A percentile compares a stretch with the other conserved stretches of the same genome.
Evolutionary conservation across 2,329 filamentous ascomycete species (phyloP).

Genomic region (Penicillium sp.): DNA sequence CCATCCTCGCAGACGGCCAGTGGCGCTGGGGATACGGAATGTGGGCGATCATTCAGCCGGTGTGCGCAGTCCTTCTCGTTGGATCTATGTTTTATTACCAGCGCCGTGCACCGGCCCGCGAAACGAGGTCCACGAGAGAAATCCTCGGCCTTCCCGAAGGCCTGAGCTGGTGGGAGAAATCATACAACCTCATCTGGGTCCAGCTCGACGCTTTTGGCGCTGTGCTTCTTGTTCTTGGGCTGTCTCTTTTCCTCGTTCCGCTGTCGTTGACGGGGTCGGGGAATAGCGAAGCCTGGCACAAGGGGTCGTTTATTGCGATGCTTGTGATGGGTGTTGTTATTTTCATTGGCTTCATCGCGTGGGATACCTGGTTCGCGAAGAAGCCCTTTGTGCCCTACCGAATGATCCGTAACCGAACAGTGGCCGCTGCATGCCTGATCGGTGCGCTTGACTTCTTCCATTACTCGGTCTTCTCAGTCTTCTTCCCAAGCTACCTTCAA

Average conservation of each 20-base stretch:
- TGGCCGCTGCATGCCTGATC: constrained; percentile 45
- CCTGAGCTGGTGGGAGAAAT: constrained; percentile 24
- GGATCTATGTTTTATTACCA: constrained; percentile 40
- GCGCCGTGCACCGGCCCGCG: constrained; percentile 23
- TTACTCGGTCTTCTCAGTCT: constrained; percentile 45
- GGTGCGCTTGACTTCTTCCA: constrained; percentile 43
- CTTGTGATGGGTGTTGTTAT: constrained; percentile 38
- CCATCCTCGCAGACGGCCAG: constrained; percentile 41
- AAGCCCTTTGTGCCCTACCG: constrained; percentile 47
- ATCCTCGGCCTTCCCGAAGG: constrained; percentile 3
- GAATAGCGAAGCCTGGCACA: constrained; percentile 32
- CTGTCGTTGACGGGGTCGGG: constrained; percentile 44
- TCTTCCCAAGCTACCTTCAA: constrained; percentile 49
- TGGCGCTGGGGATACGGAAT: constrained; percentile 53
- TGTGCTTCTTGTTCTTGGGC: constrained; percentile 38
- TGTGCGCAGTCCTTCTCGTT: constrained; percentile 39
- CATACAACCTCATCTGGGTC: constrained; percentile 25
- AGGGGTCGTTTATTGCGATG: constrained; percentile 44
- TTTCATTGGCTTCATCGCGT: constrained; percentile 36
- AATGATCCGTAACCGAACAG: constrained; percentile 44
- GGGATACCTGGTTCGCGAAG: constrained; percentile 45
- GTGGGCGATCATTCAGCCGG: constrained; percentile 48
- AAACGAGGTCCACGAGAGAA: neutral
- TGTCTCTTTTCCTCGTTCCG: constrained; percentile 43
- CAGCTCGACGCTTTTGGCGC: constrained; percentile 43